These are phyloP conservation scores for Suillus sp. DNA, from an alignment of 768 basidiomycete genomes.

Conservation along the genomic window DNA sequence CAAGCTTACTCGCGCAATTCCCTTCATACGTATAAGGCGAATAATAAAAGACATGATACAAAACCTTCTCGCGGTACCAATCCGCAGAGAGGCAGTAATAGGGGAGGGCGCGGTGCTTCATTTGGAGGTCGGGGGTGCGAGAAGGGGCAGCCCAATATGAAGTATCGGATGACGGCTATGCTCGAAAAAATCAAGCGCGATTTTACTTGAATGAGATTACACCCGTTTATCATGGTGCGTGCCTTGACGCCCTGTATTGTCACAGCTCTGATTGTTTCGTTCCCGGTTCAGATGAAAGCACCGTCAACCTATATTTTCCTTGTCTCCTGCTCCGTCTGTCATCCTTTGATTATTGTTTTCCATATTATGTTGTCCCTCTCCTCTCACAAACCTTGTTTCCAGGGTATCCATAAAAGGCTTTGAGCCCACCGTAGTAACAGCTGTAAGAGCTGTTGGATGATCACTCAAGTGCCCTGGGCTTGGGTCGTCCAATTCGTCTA, in stretches of 20 bases:
- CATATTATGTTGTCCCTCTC: constrained; percentile 34
- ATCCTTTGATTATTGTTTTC: constrained; percentile 42
- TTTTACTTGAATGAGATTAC: constrained; percentile 34
- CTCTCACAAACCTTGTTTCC: constrained; percentile 65
- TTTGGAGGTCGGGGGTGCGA: constrained; percentile 36
- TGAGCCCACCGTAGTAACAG: constrained; percentile 54
- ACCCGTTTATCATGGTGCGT: constrained; percentile 5
- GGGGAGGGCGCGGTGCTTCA: constrained; percentile 32
- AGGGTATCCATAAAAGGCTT: constrained; percentile 58
- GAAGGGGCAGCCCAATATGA: constrained; percentile 72
- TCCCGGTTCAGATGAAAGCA: constrained; percentile 5
- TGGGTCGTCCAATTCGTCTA: constrained; percentile 86
- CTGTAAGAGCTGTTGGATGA: constrained; percentile 67
- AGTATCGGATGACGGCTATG: constrained; percentile 82
- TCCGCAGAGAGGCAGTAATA: constrained; percentile 22
- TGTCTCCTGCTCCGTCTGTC: constrained; percentile 45
- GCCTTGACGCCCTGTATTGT: constrained; percentile 9
- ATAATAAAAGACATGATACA: constrained; percentile 32
- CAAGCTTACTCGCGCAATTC: constrained; percentile 63
- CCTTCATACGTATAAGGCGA: constrained; percentile 59
- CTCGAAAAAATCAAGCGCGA: constrained; percentile 83
- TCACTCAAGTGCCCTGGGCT: constrained; percentile 84
- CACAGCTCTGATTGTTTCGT: constrained; percentile 7
- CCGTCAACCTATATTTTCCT: constrained; percentile 55
- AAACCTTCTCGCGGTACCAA: constrained; percentile 9